Conservation (phyloP, 352 stramenopile species). For the Phytopythium delawarense region DNA sequence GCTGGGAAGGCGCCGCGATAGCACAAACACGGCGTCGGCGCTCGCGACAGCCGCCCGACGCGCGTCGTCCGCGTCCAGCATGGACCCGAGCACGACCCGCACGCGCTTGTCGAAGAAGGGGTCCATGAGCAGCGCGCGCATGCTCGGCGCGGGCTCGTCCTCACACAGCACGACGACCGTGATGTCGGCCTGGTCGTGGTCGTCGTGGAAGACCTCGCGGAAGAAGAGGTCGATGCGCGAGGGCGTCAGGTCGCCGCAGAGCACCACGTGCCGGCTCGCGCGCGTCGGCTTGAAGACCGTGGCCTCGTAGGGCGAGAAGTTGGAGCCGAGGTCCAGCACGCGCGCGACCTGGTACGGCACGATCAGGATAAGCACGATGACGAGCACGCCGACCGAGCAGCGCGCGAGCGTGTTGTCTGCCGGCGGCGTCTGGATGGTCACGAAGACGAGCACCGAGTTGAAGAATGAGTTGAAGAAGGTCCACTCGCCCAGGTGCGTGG, state of each 20-base stretch:
- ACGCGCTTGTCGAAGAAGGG: constrained; percentile 84
- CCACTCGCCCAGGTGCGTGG: constrained; percentile 72
- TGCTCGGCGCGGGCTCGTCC: constrained; percentile 65
- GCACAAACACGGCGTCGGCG: constrained; percentile 77
- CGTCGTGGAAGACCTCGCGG: constrained; percentile 84
- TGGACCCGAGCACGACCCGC: constrained; percentile 75
- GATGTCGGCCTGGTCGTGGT: constrained; percentile 79
- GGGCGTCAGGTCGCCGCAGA: constrained; percentile 78
- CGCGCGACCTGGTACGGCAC: constrained; percentile 84
- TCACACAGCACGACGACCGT: constrained; percentile 77
- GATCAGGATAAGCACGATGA: constrained; percentile 82
- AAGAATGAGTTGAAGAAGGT: constrained; percentile 89
- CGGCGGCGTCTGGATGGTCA: constrained; percentile 81
- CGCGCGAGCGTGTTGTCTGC: constrained; percentile 81
- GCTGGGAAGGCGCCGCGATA: constrained; percentile 46
- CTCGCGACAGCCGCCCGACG: constrained; percentile 57
- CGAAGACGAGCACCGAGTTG: constrained; percentile 86
- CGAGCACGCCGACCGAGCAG: constrained; percentile 74
- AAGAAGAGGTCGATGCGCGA: constrained; percentile 86
- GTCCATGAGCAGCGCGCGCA: constrained; percentile 75
- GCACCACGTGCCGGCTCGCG: constrained; percentile 65
- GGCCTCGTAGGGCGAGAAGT: constrained; percentile 70
- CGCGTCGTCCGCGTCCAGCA: constrained; percentile 77
- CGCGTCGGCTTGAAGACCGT: constrained; percentile 66
- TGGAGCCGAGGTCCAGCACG: constrained; percentile 74